These are phyloP conservation scores for Trichoderma arundinaceum DNA, from an alignment of 2,329 filamentous ascomycete genomes.

Conservation along the genomic window DNA sequence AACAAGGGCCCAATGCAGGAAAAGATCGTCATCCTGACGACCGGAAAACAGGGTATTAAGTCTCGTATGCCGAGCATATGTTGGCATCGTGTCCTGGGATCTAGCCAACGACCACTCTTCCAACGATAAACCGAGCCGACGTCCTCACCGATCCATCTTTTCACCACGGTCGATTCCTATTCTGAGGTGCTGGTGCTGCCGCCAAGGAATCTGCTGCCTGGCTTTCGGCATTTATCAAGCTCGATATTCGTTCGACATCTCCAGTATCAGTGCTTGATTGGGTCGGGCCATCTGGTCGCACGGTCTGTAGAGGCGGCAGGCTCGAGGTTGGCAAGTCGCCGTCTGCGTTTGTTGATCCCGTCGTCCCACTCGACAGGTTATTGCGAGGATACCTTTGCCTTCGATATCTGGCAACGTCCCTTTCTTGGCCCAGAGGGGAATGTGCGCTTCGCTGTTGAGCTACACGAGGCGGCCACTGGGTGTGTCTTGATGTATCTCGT, in stretches of 20 bases:
- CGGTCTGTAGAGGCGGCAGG: conserved; percentile 10
- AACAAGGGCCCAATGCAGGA: not conserved
- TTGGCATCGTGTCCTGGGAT: no score
- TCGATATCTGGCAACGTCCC: not conserved
- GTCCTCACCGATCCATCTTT: not conserved
- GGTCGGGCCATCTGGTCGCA: not conserved
- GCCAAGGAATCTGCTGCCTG: not conserved
- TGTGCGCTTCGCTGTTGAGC: conserved; percentile 13
- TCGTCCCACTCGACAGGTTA: no score
- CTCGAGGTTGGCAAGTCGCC: not conserved
- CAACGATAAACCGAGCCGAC: not conserved
- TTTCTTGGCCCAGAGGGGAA: conserved; percentile 9
- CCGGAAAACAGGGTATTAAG: not conserved
- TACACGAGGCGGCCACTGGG: conserved; percentile 19
- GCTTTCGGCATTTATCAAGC: not conserved
- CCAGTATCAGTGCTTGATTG: not conserved
- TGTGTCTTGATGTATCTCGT: conserved; percentile 2
- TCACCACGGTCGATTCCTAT: conserved; percentile 28
- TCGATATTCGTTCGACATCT: not conserved
- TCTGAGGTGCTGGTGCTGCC: not conserved
- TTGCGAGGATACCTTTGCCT: not conserved
- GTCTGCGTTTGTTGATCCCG: not conserved
- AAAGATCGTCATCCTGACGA: not conserved
- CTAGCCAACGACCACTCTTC: not conserved
- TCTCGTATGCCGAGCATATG: not conserved